Percentiles rank a stretch among this genome's conserved stretches.
Evolutionary conservation across 805 yeast species (phyloP).

Genomic region (Gaillardinia entomophila): DNA sequence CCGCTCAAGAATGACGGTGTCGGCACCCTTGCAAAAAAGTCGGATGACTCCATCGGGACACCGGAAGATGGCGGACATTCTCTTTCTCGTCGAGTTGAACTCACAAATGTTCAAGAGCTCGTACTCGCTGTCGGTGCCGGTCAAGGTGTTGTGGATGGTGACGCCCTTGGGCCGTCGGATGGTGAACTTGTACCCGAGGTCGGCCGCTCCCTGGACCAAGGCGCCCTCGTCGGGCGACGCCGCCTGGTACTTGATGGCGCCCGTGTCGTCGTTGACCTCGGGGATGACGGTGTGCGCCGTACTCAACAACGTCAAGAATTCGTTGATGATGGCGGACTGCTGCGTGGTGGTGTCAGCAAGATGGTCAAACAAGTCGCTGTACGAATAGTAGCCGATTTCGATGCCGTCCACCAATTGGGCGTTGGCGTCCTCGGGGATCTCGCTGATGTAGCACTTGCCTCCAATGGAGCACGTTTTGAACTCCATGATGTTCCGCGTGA

Average conservation of each 20-base stretch:
- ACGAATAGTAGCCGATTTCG: conserved; percentile 73
- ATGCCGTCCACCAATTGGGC: conserved; percentile 70
- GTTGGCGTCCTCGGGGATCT: conserved; percentile 84
- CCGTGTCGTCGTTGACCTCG: conserved; percentile 55
- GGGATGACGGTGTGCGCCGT: conserved; percentile 98
- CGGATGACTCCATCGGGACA: conserved; percentile 92
- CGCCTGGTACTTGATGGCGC: conserved; percentile 86
- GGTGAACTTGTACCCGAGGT: conserved; percentile 75
- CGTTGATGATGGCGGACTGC: conserved; percentile 51
- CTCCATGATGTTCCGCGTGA: conserved; percentile 95
- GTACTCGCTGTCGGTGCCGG: conserved; percentile 49
- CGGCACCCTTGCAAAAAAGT: conserved; percentile 95
- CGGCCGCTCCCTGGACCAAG: conserved; percentile 92
- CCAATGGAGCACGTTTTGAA: conserved; percentile 91
- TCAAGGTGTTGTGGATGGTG: conserved; percentile 49
- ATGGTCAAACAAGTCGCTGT: conserved; percentile 53
- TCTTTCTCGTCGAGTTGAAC: conserved; percentile 93
- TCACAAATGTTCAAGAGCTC: conserved; percentile 90
- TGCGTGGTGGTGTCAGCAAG: conserved; percentile 40
- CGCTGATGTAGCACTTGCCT: conserved; percentile 81
- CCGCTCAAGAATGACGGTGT: conserved; percentile 89
- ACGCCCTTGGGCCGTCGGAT: conserved; percentile 83
- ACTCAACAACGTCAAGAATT: conserved; percentile 77
- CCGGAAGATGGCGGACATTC: conserved; percentile 94
- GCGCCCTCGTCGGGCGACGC: conserved; percentile 99